A percentile compares a stretch with the other conserved stretches of the same genome.
phyloP scores from a whole-genome alignment of 306 rosid genomes.

The Sicyos baderoa region DNA sequence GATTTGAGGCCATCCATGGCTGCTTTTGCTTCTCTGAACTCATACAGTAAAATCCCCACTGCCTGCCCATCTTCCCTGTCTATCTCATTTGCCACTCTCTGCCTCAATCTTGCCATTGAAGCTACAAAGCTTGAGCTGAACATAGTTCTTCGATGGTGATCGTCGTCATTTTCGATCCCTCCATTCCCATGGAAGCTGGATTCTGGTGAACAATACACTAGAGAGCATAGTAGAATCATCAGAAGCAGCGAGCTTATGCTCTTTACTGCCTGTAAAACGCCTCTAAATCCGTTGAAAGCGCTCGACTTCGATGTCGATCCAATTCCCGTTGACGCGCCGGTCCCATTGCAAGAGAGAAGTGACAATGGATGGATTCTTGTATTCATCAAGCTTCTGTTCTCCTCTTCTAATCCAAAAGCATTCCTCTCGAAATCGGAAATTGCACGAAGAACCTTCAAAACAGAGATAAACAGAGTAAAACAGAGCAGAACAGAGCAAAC shows the following conservation, averaged over 20 bases:
- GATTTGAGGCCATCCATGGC: constrained; percentile 52
- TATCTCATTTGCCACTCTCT: constrained; percentile 53
- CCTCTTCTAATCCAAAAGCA: constrained; percentile 56
- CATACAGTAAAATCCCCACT: constrained; percentile 47
- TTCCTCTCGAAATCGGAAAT: constrained; percentile 62
- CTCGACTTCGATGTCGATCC: constrained; percentile 38
- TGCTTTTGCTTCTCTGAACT: constrained; percentile 48
- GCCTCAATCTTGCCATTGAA: constrained; percentile 46
- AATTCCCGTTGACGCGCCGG: constrained; percentile 24
- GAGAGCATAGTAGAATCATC: constrained; percentile 48
- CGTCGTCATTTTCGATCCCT: background rate
- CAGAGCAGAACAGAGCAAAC: background rate
- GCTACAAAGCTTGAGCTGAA: constrained; percentile 52
- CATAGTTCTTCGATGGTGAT: constrained; percentile 26
- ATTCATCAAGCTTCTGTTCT: constrained; percentile 53
- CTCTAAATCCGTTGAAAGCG: constrained; percentile 75
- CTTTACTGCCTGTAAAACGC: constrained; percentile 71
- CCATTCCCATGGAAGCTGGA: constrained; percentile 37
- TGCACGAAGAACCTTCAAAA: constrained; percentile 40
- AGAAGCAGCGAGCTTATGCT: constrained; percentile 57
- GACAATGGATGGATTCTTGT: constrained; percentile 58
- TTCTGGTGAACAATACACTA: constrained; percentile 59
- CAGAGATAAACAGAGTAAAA: background rate
- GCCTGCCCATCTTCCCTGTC: constrained; percentile 46
- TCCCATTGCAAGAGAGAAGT: constrained; percentile 28